Evolutionary conservation across 2,329 filamentous ascomycete species (phyloP), one percentile per base, ranked within the genome.

Genomic region (Pochonia chlamydosporia): DNA sequence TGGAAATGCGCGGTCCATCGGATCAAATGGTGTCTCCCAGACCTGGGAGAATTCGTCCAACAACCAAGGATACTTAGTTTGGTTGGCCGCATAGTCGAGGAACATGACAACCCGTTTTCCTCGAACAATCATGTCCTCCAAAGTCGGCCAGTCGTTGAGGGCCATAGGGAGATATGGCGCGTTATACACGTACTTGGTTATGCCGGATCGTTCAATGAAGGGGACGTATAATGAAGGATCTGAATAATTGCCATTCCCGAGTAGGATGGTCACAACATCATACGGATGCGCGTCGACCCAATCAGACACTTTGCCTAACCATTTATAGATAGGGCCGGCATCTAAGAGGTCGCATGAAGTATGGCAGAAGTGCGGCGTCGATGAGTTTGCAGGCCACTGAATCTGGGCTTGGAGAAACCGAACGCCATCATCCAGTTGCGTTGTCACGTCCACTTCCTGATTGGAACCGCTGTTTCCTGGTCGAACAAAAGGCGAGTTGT

Each of bases 1-100:
- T 0, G 90, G 89, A 63, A 96, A 95, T 1, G 65, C 63, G 42
- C 68, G 68, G 60, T 81, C 63, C 14, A 65, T 60, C 3, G 81
- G 89, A 45, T 89, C 87, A 62, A 95, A 96, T 0, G 88, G 87
- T 1, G 90, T 92, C 69, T 96, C 89, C 87, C 88, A 96, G 69
- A 95, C 78, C 60, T 95, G 87, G 5, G 79, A 79, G 70, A 96
- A 96, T 66, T 96, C 77, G 63, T 95, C 88, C 35, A 96, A 74
- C 36, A 96, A 77, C 81, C 89, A 96, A 0, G 91, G 89, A 16
- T 89, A 84, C 18, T 76, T 74, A 1, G 74, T 79, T 66, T 95
- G 87, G 63, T 96, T 83, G 54, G 89, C 87, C 54, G 84, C 73
- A 70, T 95, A 95, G 68, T 95, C 89, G 69, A 95, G 78, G 67